Evolutionary conservation across 2,329 filamentous ascomycete species (phyloP).

Genomic region (Colletotrichum scovillei): DNA sequence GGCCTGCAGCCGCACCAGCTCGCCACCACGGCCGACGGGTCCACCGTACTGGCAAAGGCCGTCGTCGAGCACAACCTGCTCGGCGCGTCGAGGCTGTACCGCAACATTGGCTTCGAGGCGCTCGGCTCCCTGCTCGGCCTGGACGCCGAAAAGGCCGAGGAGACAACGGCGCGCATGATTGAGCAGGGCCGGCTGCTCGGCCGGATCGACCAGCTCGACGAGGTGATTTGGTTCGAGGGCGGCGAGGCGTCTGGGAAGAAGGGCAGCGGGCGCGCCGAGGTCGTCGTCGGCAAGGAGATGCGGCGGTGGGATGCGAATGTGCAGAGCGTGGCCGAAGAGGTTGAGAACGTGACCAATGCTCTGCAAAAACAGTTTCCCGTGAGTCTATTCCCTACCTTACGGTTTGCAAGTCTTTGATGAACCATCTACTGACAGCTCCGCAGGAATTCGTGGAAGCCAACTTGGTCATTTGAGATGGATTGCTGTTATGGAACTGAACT

Average conservation of each 20-base stretch:
- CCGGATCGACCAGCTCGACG: conserved; percentile 93
- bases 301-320: conserved; percentile 92
- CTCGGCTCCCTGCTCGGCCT: conserved; percentile 83
- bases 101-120: conserved; percentile 80
- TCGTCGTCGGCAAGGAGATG: conserved; percentile 76
- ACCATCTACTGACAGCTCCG: background rate
- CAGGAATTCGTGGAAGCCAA: conserved; percentile 69
- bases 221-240: conserved; percentile 86
- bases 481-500: background rate
- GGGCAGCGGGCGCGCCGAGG: conserved; percentile 73
- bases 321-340: conserved; percentile 86
- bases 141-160: conserved; percentile 84
- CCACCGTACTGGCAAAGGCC: conserved; percentile 91
- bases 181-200: conserved; percentile 91
- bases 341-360: conserved; percentile 85
- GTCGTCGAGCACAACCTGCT: conserved; percentile 97
- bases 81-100: conserved; percentile 82
- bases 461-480: conserved; percentile 52
- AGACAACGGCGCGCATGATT: conserved; percentile 94
- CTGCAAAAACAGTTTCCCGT: conserved; percentile 85
- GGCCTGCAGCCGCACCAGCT: conserved; percentile 89
- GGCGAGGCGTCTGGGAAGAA: conserved; percentile 77
- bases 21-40: conserved; percentile 88
- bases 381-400: conserved; percentile 36
- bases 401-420: conserved; percentile 4